phyloP scores from a whole-genome alignment of 2,329 filamentous ascomycete species.

The Cadophora malorum region DNA sequence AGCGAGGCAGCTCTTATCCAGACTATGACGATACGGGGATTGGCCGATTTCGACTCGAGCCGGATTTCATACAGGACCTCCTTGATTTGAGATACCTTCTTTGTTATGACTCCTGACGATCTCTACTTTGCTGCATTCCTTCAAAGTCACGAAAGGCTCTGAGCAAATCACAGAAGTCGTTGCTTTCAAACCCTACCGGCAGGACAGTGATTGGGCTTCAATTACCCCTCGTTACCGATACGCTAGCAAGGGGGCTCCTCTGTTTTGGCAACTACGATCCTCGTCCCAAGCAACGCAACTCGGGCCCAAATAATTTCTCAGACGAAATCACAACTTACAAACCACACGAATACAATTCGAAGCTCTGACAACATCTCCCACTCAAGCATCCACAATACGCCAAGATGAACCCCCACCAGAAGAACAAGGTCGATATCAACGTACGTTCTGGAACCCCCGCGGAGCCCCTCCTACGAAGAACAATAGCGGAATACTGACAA shows the following conservation, averaged over 20 bases:
- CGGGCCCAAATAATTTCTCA: conserved; percentile 7
- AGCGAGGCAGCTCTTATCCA: conserved; percentile 17
- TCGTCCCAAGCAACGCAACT: conserved; percentile 14
- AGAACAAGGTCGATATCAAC: conserved; percentile 97
- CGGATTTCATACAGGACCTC: not conserved
- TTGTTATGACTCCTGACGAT: conserved; percentile 11
- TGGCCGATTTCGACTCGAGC: not conserved
- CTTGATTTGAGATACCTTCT: not conserved
- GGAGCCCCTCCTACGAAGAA: conserved; percentile 26
- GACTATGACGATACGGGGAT: not conserved
- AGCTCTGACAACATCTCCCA: not conserved
- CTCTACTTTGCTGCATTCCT: conserved; percentile 5
- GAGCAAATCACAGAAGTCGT: conserved; percentile 2
- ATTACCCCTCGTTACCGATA: conserved; percentile 19
- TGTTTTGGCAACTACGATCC: conserved; percentile 12
- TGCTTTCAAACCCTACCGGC: conserved; percentile 5
- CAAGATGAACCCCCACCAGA: conserved; percentile 93
- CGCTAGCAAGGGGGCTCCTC: not conserved
- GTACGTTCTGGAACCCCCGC: conserved; percentile 61
- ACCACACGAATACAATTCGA: not conserved
- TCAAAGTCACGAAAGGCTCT: not conserved
- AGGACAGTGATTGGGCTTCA: conserved; percentile 15
- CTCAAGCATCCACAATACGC: conserved; percentile 23
- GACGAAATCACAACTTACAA: conserved; percentile 12
- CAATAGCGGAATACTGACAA: conserved; percentile 16